Conservation (phyloP, 192 early-diverging fungal genomes). For the Coemansia interrupta region DNA sequence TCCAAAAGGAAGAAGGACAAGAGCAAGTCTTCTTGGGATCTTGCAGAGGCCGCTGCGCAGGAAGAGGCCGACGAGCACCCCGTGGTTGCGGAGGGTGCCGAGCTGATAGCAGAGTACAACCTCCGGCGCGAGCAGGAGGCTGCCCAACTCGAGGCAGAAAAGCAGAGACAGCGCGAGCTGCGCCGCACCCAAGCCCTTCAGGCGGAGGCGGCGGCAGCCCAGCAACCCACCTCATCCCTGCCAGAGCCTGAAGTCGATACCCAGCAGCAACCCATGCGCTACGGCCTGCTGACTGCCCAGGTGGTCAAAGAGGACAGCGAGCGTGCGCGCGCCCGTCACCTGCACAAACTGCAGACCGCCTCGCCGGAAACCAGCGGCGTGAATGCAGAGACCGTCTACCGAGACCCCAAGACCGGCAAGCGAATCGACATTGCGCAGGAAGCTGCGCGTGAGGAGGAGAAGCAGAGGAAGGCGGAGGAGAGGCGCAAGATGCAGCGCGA, state of each 20-base stretch:
- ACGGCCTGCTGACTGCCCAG: conserved; percentile 44
- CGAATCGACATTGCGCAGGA: conserved; percentile 49
- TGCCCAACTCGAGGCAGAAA: conserved; percentile 6
- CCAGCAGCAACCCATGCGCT: conserved; percentile 14
- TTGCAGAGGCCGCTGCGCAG: neutral
- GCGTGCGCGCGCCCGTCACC: conserved; percentile 21
- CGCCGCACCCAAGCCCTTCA: neutral
- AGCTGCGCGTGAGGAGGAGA: conserved; percentile 23
- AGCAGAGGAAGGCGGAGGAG: conserved; percentile 15
- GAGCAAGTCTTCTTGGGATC: neutral
- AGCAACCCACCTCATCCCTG: neutral
- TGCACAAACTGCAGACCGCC: conserved; percentile 23
- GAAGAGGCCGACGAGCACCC: conserved; percentile 33
- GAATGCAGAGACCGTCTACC: conserved; percentile 59
- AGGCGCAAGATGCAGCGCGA: conserved; percentile 49
- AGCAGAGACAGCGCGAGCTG: neutral
- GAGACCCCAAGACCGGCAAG: conserved; percentile 59
- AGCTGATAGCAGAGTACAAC: conserved; percentile 33
- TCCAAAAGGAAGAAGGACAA: neutral
- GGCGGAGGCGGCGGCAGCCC: neutral
- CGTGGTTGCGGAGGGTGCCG: conserved; percentile 31
- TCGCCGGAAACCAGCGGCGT: conserved; percentile 21
- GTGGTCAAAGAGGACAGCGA: conserved; percentile 27
- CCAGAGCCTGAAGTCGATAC: neutral
- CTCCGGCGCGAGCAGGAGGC: conserved; percentile 12